phyloP scores from a whole-genome alignment of 495 filamentous ascomycete species.

The Hypoxylon perforatum region DNA sequence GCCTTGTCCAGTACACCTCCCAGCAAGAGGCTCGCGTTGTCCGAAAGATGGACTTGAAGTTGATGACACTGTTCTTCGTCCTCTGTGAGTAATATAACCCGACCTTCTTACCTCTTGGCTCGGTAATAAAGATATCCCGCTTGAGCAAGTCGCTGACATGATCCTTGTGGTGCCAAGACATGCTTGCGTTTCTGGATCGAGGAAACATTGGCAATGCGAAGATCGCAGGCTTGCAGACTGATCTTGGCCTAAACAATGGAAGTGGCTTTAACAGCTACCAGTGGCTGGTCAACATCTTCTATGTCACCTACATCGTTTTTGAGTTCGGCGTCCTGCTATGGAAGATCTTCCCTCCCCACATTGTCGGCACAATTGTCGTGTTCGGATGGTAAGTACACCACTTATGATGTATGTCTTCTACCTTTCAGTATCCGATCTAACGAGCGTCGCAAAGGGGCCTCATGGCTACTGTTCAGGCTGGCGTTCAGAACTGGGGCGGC shows the following conservation, averaged over 20 bases:
- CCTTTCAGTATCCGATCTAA: conserved; percentile 3
- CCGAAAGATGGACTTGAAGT: conserved; percentile 45
- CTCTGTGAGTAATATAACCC: conserved; percentile 38
- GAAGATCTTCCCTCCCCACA: conserved; percentile 66
- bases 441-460: conserved; percentile 54
- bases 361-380: conserved; percentile 48
- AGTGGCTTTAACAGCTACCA: conserved; percentile 27
- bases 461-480: conserved; percentile 66
- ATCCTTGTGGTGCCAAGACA: conserved; percentile 34
- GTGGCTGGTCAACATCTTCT: conserved; percentile 80
- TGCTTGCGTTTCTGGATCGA: conserved; percentile 51
- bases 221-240: conserved; percentile 50
- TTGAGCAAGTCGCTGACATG: conserved; percentile 23
- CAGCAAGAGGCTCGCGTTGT: conserved; percentile 41
- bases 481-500: conserved; percentile 64
- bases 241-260: conserved; percentile 43
- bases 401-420: not conserved
- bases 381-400: conserved; percentile 40
- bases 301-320: conserved; percentile 69
- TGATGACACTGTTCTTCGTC: conserved; percentile 51
- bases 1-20: not conserved
- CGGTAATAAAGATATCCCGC: not conserved
- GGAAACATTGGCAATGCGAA: conserved; percentile 59
- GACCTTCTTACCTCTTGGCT: not conserved
- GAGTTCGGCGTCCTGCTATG: conserved; percentile 75